Percentiles rank a stretch among this genome's conserved stretches.
Evolutionary conservation across 495 filamentous ascomycete species (phyloP).

Genomic region (Sordaria brevicollis): DNA sequence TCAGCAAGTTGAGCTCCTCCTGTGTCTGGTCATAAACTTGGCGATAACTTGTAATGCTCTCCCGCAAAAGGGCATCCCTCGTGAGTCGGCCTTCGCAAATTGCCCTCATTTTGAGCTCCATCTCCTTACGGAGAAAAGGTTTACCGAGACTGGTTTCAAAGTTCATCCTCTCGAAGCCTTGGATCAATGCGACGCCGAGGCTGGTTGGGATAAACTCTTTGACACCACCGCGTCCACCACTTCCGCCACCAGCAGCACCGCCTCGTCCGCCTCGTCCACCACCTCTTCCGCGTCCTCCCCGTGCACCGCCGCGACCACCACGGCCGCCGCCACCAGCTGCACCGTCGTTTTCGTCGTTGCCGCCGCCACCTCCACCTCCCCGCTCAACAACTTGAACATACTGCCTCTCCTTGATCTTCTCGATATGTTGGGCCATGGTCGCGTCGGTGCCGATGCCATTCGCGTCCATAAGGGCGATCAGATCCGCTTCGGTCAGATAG

Average conservation of each 20-base stretch:
- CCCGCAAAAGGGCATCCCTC: conserved; percentile 59
- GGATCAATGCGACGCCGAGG: conserved; percentile 79
- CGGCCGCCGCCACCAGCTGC: conserved; percentile 24
- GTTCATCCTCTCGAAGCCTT: conserved; percentile 86
- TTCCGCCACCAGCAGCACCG: conserved; percentile 27
- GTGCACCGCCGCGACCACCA: conserved; percentile 30
- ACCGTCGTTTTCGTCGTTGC: conserved; percentile 18
- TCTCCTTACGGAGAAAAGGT: conserved; percentile 95
- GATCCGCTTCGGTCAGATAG: conserved; percentile 88
- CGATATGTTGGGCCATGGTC: conserved; percentile 97
- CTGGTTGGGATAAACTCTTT: conserved; percentile 86
- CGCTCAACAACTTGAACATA: conserved; percentile 65
- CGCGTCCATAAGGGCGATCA: conserved; percentile 97
- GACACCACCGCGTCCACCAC: conserved; percentile 44
- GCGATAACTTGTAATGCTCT: conserved; percentile 75
- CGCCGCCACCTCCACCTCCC: conserved; percentile 20
- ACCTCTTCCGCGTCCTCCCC: conserved; percentile 30
- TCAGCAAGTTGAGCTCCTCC: conserved; percentile 64
- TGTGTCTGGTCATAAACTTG: conserved; percentile 71
- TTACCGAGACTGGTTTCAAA: conserved; percentile 87
- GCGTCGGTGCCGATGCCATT: conserved; percentile 98
- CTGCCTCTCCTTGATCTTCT: conserved; percentile 80
- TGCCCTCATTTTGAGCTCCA: conserved; percentile 89
- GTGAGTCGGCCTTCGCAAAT: conserved; percentile 83
- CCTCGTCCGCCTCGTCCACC: conserved; percentile 28